Evolutionary conservation across 1,284 basidiomycete species (phyloP).

Genomic region (Cystobasidiaceae sp.): DNA sequence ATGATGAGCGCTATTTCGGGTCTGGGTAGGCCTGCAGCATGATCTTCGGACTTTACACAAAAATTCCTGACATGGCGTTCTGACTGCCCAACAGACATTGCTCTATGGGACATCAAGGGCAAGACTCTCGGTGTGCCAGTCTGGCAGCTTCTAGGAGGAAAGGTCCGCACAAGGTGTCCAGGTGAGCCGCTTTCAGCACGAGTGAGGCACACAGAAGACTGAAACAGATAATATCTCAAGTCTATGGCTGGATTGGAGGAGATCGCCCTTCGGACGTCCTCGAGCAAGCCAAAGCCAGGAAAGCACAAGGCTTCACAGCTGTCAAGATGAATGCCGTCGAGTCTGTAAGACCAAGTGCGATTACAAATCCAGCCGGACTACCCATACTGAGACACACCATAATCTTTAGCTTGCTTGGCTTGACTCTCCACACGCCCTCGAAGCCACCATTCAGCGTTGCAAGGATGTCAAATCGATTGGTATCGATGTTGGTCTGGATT

Average conservation of each 20-base stretch:
- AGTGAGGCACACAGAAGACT: neutral
- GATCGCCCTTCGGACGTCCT: constrained; percentile 63
- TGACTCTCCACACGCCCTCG: constrained; percentile 53
- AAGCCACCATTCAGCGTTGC: constrained; percentile 60
- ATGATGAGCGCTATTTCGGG: constrained; percentile 56
- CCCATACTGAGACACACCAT: constrained; percentile 26
- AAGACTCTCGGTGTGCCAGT: constrained; percentile 69
- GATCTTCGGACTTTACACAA: neutral
- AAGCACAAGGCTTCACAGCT: constrained; percentile 65
- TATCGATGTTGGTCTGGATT: constrained; percentile 57
- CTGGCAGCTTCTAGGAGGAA: constrained; percentile 68
- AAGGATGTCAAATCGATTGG: constrained; percentile 60
- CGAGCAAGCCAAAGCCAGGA: constrained; percentile 58
- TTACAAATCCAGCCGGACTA: constrained; percentile 32
- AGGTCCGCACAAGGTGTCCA: constrained; percentile 56
- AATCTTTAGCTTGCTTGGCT: constrained; percentile 49
- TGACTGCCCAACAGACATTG: too few relatives aligned
- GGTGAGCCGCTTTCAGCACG: neutral
- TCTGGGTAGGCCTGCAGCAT: constrained; percentile 28
- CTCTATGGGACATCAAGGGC: constrained; percentile 70
- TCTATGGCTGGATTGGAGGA: constrained; percentile 63
- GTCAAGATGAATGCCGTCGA: constrained; percentile 67
- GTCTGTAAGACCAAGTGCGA: constrained; percentile 35
- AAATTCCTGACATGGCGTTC: neutral
- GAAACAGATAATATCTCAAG: constrained; percentile 39